phyloP scores from a whole-genome alignment of 129 eudicot genomes.

The Helianthus annuus region HanXRQr2.0-SUNRISE NC_035441.2:166871723-166872222 shows the following conservation, averaged over 20 bases:
- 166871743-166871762: slow-evolving; percentile 17
- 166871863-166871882: slow-evolving; percentile 31
- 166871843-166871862: slow-evolving; percentile 27
- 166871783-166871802: slow-evolving; percentile 14
- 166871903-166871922: slow-evolving; percentile 31
- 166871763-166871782: not conserved
- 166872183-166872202: not conserved
- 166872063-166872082: slow-evolving; percentile 11
- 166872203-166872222: slow-evolving; percentile 7
- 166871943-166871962: slow-evolving; percentile 17
- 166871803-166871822: slow-evolving; percentile 21
- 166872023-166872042: too few relatives aligned
- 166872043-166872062: slow-evolving; percentile 18
- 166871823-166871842: slow-evolving; percentile 29
- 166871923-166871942: slow-evolving; percentile 30
- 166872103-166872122: slow-evolving; percentile 16
- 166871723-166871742: slow-evolving; percentile 16
- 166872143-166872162: not conserved
- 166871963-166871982: slow-evolving; percentile 11
- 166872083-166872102: slow-evolving; percentile 13
- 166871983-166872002: not conserved
- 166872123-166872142: slow-evolving; percentile 10
- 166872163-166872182: too few relatives aligned
- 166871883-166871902: slow-evolving; percentile 29
- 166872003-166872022: too few relatives aligned